Evolutionary conservation across 2,329 filamentous ascomycete species (phyloP), one percentile per base, ranked within the genome.

Genomic region (Pseudogymnoascus sp.): DNA sequence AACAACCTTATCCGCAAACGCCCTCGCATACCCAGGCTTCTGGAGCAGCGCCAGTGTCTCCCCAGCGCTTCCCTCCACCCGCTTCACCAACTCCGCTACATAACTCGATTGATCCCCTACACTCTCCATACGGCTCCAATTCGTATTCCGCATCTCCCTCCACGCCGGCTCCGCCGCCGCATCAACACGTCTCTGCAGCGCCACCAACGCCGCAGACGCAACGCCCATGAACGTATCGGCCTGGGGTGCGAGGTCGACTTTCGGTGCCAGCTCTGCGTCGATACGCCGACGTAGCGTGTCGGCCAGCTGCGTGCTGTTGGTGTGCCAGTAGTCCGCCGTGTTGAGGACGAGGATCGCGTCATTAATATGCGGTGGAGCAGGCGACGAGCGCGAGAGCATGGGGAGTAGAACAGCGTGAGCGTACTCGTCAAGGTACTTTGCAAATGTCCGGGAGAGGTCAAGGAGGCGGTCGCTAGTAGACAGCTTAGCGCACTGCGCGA

Each of bases 281-380:
- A 99, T 91, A 8, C 91, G 85, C 68, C 89, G 88, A 75, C 91
- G 93, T 74, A 99, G 92, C 73, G 90, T 96, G 69, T 97, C 92
- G 72, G 97, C 93, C 0, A 99, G 80, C 71, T 97, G 93, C 57
- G 87, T 91, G 57, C 91, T 94, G 30, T 96, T 97, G 25, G 85
- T 85, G 70, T 97, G 93, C 83, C 94, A 99, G 73, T 97, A 99
- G 70, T 99, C 94, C 0, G 94, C 93, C 1, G 94, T 97, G 71
- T 99, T 99, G 57, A 99, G 79, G 1, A 97, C 91, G 3, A 96
- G 78, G 12, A 97, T 82, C 3, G 89, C 83, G 64, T 96, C 89
- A 68, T 96, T 86, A 2, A 94, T 69, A 3, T 14, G 32, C 4
- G 54, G 54, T 6, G 32, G 32, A 3, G 79, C 74, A 1, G 82